phyloP scores from a whole-genome alignment of 805 yeast genomes.

The Candida pini region DNA sequence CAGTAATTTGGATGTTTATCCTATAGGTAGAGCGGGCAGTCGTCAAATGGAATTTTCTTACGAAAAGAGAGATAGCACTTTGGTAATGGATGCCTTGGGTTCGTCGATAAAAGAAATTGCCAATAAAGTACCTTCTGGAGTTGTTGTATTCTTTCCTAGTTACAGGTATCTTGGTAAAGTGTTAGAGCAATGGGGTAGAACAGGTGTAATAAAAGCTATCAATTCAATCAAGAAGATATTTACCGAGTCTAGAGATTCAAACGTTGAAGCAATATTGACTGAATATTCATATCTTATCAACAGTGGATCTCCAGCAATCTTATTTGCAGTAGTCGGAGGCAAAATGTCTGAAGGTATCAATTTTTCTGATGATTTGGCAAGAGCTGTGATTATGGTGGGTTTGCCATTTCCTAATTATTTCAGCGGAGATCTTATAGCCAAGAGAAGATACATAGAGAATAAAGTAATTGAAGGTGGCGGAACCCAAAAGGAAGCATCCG shows the following conservation, averaged over 20 bases:
- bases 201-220: slow-evolving; percentile 29
- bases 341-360: slow-evolving; percentile 91
- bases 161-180: slow-evolving; percentile 63
- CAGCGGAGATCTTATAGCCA: slow-evolving; percentile 77
- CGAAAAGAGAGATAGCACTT: slow-evolving; percentile 45
- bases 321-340: slow-evolving; percentile 89
- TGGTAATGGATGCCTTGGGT: slow-evolving; percentile 49
- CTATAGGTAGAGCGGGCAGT: slow-evolving; percentile 31
- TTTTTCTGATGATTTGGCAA: slow-evolving; percentile 79
- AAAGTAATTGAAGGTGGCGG: slow-evolving; percentile 45
- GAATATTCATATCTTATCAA: slow-evolving; percentile 45
- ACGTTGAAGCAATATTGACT: slow-evolving; percentile 40
- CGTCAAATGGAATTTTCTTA: slow-evolving; percentile 60
- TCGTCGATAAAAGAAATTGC: slow-evolving; percentile 37
- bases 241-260: slow-evolving; percentile 45
- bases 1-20: slow-evolving; percentile 56
- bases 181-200: slow-evolving; percentile 44
- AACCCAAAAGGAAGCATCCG: slow-evolving; percentile 38
- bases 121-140: slow-evolving; percentile 58
- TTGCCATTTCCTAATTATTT: slow-evolving; percentile 82
- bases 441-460: slow-evolving; percentile 55
- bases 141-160: slow-evolving; percentile 82
- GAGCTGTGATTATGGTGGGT: slow-evolving; percentile 83
- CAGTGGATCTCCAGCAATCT: slow-evolving; percentile 48
- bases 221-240: slow-evolving; percentile 42